Base-by-base conservation (phyloP, 2,329 filamentous ascomycete genomes). In the Graphium sp. region DNA sequence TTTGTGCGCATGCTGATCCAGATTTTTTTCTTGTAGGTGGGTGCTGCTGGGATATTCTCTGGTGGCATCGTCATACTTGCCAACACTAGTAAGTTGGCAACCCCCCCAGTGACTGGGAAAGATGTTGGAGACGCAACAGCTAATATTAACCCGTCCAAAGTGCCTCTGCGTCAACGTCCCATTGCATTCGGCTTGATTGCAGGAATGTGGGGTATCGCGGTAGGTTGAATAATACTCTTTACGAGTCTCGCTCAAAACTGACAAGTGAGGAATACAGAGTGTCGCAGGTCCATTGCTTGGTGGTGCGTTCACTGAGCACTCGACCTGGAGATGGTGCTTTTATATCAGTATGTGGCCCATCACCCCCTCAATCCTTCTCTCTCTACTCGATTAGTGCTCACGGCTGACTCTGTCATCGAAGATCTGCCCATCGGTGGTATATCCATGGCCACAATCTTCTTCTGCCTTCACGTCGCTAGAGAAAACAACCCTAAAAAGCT, bases 181-280 rank as follows among this genome's bases (percentile, higher is more conserved):
- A 45, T 65, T 18, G 64, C 60, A 15, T 66, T 66, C 30, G 66
- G 65, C 16, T 42, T 69, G 22, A 53, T 70, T 22, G 61, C 60
- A 8, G 60, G 54, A 28, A 65, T 69, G 50, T 71, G 60, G 46
- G 67, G 66, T 11, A 55, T 73, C 28, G 63, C 63, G 23, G 53
- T 28, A 32, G 21, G 30, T 25, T 46, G 28, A 33, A 32, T 30
- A 11, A 12, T 18, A 24, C 25, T 20, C 14, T 5, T 7, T 13
- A 27, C 13, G 26, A 36, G 24, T 36, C 13, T n/a, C n/a, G n/a
- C n/a, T n/a, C n/a, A n/a, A n/a, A n/a, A n/a, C n/a, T n/a, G n/a
- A n/a, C n/a, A n/a, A n/a, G n/a, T n/a, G n/a, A n/a, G n/a, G n/a
- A n/a, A n/a, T n/a, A 4, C 22, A 32, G 30, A 32, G 48, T 17